Percentiles rank a stretch among this genome's conserved stretches.
These are phyloP conservation scores for Dipodascus geniculatus DNA, from an alignment of 805 yeast genomes.

Conservation along the genomic window DNA sequence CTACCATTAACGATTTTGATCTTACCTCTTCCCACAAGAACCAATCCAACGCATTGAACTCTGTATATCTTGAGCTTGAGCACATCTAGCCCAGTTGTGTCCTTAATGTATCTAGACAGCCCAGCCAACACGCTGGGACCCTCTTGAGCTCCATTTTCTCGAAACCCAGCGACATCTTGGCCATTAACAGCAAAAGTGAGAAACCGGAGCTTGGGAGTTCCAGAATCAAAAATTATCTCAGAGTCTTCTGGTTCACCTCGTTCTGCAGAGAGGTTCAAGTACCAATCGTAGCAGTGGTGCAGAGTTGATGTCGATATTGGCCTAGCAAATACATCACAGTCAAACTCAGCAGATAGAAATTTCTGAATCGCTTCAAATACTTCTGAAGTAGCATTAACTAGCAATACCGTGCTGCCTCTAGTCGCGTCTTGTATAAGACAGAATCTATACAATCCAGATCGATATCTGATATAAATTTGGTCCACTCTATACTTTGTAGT, in stretches of 20 bases:
- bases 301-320: background rate
- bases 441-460: background rate
- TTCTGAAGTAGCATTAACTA: background rate
- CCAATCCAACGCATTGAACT: conserved; percentile 14
- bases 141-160: background rate
- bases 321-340: background rate
- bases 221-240: background rate
- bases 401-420: background rate
- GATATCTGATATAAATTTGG: background rate
- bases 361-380: background rate
- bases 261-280: background rate
- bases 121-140: background rate
- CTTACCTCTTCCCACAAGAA: conserved; percentile 12
- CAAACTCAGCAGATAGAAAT: background rate
- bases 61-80: conserved; percentile 7
- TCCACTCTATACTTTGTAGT: background rate
- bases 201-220: background rate
- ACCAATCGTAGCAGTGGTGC: background rate
- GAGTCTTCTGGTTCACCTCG: background rate
- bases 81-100: conserved; percentile 10
- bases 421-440: background rate
- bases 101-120: background rate
- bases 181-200: background rate
- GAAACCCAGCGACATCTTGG: background rate
- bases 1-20: conserved; percentile 8